These are phyloP conservation scores for Podaxis sp. DNA, from an alignment of 768 basidiomycete genomes.

Conservation along the genomic window DNA sequence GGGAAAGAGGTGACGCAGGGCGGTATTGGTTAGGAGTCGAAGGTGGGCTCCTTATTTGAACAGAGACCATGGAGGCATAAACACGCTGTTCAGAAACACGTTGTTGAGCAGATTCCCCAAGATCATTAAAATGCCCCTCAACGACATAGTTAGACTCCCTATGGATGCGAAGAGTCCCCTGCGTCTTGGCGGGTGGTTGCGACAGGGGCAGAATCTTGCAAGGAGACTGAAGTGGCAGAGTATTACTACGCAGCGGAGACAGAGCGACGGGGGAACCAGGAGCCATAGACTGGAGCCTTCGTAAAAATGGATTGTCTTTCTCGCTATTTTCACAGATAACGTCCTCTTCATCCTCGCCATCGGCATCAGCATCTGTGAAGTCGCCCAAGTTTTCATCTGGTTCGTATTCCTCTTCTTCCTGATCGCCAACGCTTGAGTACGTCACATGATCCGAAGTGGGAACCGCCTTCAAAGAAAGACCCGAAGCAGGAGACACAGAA, in stretches of 20 bases:
- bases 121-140: background rate
- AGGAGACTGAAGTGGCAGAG: slow-evolving; percentile 20
- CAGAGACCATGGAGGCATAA: background rate
- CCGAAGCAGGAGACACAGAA: background rate
- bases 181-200: background rate
- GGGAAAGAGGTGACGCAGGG: slow-evolving; percentile 4
- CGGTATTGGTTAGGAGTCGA: background rate
- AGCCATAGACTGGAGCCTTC: slow-evolving; percentile 4
- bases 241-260: background rate
- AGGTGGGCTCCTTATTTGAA: background rate
- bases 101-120: background rate
- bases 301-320: slow-evolving; percentile 3
- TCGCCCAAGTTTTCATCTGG: background rate
- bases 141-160: background rate
- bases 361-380: slow-evolving; percentile 5
- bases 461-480: background rate
- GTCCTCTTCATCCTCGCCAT: slow-evolving; percentile 1
- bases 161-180: background rate
- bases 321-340: background rate
- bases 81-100: background rate
- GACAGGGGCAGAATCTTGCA: slow-evolving; percentile 9
- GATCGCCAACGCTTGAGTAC: background rate
- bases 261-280: background rate
- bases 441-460: background rate
- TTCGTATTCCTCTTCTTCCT: background rate